These are phyloP conservation scores for Chalciporus sphaerocephalus DNA, from an alignment of 768 basidiomycete genomes.

Conservation along the genomic window DNA sequence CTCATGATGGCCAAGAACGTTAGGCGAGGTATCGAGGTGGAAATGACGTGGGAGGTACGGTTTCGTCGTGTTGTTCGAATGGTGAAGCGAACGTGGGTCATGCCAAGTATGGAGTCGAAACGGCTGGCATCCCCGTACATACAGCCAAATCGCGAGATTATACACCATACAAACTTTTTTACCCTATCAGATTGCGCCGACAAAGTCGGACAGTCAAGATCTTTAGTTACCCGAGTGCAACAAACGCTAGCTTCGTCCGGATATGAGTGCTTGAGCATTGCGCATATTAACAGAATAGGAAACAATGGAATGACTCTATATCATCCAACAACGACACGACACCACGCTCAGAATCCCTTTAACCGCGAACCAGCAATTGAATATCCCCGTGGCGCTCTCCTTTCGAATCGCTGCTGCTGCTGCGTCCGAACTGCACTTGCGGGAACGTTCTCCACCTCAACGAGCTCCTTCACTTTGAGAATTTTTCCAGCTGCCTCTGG, in stretches of 20 bases:
- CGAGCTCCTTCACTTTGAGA: slow-evolving; percentile 81
- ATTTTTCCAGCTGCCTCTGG: slow-evolving; percentile 83
- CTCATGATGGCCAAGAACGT: too few species aligned
- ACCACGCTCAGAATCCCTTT: slow-evolving; percentile 15
- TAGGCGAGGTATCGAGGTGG: too few species aligned
- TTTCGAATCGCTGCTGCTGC: slow-evolving; percentile 59
- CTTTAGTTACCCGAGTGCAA: background rate
- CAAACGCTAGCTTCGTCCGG: background rate
- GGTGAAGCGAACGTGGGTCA: too few species aligned
- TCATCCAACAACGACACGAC: slow-evolving; percentile 1
- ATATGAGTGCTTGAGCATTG: background rate
- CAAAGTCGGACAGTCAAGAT: background rate
- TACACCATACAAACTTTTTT: too few species aligned
- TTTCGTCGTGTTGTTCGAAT: too few species aligned
- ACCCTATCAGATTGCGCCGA: too few species aligned
- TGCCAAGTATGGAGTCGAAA: too few species aligned
- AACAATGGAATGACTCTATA: background rate
- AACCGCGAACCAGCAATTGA: slow-evolving; percentile 42
- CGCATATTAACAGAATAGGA: background rate
- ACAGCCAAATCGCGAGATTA: too few species aligned
- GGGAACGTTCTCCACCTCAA: slow-evolving; percentile 84
- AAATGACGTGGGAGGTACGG: too few species aligned
- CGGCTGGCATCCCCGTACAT: too few species aligned
- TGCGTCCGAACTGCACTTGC: slow-evolving; percentile 62
- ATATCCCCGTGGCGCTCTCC: slow-evolving; percentile 67